A percentile compares a stretch with the other conserved stretches of the same genome.
Evolutionary conservation across 345 rosid genomes (phyloP).

Genomic region (Isatis tinctoria): DNA sequence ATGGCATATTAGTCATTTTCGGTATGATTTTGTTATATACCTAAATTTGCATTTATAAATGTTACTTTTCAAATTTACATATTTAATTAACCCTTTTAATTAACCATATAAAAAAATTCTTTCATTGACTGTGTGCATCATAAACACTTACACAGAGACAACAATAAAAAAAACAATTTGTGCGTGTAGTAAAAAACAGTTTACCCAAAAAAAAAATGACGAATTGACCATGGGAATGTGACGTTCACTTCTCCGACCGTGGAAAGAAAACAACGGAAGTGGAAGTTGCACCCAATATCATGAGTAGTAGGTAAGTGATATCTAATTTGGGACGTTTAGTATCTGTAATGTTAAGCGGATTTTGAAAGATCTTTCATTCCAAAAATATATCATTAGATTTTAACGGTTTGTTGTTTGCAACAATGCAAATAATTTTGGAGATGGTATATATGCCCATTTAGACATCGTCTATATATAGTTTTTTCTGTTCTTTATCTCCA

Average conservation of each 20-base stretch:
- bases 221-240: neutral
- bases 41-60: no score
- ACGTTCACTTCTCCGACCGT: slow-evolving; percentile 21
- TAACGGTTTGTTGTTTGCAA: neutral
- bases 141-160: neutral
- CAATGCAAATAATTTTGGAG: neutral
- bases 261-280: slow-evolving; percentile 3
- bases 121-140: neutral
- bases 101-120: neutral
- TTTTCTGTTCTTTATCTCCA: no score
- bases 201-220: no score
- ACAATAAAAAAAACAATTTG: no score
- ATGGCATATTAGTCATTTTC: no score
- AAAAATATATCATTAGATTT: neutral
- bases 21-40: no score
- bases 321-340: slow-evolving; percentile 6
- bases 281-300: slow-evolving; percentile 17
- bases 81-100: no score
- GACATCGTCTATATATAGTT: neutral
- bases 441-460: neutral
- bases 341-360: neutral
- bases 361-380: neutral
- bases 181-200: no score
- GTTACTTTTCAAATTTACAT: no score
- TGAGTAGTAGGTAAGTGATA: neutral